Conservation (phyloP, 2,329 filamentous ascomycete species). For the Alternaria angustiovoidea region DNA sequence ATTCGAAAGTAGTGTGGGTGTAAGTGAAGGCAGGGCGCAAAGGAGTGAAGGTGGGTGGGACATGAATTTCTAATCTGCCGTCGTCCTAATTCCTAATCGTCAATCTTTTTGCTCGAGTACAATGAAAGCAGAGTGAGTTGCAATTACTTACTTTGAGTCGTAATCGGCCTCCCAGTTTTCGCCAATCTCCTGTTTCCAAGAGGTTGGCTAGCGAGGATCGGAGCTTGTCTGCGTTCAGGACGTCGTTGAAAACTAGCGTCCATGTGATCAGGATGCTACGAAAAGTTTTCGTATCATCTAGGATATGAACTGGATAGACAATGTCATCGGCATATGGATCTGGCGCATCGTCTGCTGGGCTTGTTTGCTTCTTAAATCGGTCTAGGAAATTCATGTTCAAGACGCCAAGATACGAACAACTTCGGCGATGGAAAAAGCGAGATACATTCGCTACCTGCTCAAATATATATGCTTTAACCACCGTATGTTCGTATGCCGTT, state of each 20-base stretch:
- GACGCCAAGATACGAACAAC: not conserved
- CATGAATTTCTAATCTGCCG: not conserved
- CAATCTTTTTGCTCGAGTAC: no score
- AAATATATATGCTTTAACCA: not conserved
- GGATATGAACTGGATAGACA: slow-evolving; percentile 27
- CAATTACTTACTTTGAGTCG: not conserved
- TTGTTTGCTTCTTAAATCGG: not conserved
- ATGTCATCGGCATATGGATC: slow-evolving; percentile 13
- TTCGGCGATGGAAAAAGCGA: not conserved
- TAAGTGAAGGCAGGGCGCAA: not conserved
- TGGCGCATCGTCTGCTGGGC: not conserved
- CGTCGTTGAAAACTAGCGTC: slow-evolving; percentile 57
- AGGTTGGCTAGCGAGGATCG: slow-evolving; percentile 41
- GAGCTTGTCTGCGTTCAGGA: slow-evolving; percentile 55
- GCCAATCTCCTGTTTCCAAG: not conserved
- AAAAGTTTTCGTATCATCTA: slow-evolving; percentile 28
- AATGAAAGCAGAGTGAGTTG: no score
- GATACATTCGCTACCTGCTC: not conserved
- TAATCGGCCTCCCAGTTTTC: not conserved
- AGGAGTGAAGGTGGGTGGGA: not conserved
- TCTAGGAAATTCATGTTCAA: not conserved
- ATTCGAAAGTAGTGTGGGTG: not conserved
- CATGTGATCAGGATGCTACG: slow-evolving; percentile 25
- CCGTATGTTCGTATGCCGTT: not conserved
- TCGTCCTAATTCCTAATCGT: no score